phyloP scores from a whole-genome alignment of 164 flowering plant species.

The Piper betle region DNA sequence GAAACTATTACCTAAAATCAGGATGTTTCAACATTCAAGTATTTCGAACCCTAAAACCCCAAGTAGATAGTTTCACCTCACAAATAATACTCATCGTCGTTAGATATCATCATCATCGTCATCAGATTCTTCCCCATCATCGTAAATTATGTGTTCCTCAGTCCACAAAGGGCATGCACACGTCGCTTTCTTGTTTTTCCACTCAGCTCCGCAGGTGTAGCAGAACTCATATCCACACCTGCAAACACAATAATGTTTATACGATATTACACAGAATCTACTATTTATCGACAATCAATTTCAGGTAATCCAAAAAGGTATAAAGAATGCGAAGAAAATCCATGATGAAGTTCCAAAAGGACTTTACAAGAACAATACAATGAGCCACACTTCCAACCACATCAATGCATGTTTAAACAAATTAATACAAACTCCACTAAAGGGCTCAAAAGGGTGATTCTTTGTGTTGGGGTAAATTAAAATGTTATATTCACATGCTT shows the following conservation, averaged over 20 bases:
- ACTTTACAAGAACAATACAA: background rate
- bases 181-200: constrained; percentile 61
- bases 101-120: background rate
- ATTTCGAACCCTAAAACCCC: too few species aligned
- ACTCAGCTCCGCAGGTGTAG: constrained; percentile 85
- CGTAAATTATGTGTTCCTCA: constrained; percentile 28
- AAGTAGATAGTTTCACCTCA: too few species aligned
- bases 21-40: too few species aligned
- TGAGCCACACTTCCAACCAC: background rate
- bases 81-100: background rate
- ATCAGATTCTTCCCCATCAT: background rate
- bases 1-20: too few species aligned
- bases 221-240: constrained; percentile 79
- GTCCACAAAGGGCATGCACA: constrained; percentile 68
- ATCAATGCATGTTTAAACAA: too few species aligned
- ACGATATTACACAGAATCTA: background rate
- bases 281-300: background rate
- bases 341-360: background rate
- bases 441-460: background rate
- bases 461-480: too few species aligned
- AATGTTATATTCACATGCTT: too few species aligned
- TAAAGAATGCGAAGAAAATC: background rate
- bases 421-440: background rate
- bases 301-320: background rate
- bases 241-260: constrained; percentile 1